phyloP scores from a whole-genome alignment of 2,329 filamentous ascomycete species.

The Chrysoporthe austroafricana region DNA sequence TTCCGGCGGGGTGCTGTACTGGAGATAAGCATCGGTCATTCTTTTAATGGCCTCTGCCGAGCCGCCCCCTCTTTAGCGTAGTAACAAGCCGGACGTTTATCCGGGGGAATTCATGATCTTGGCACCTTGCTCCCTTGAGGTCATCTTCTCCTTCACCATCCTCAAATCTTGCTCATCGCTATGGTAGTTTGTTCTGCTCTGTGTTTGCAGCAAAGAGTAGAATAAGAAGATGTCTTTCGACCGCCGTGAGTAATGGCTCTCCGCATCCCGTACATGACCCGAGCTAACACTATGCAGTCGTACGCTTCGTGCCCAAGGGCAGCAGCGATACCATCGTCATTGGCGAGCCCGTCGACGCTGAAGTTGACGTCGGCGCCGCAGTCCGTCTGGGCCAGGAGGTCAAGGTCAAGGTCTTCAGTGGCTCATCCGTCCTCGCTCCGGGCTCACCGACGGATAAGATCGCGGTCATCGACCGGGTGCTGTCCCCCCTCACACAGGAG shows the following conservation, averaged over 20 bases:
- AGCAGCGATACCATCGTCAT: constrained; percentile 21
- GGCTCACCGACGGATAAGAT: constrained; percentile 54
- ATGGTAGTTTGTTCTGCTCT: not conserved
- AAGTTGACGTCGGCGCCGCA: constrained; percentile 61
- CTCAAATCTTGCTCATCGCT: not conserved
- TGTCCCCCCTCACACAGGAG: constrained; percentile 52
- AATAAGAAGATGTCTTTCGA: constrained; percentile 23
- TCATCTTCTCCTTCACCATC: not conserved
- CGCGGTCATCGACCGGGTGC: constrained; percentile 50
- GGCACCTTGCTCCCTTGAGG: not conserved
- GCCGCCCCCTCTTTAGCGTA: not conserved
- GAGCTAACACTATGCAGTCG: constrained; percentile 16
- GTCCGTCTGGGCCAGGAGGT: constrained; percentile 61
- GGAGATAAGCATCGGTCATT: not conserved
- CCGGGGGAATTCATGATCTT: not conserved
- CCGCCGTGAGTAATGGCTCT: constrained; percentile 13
- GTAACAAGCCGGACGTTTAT: not conserved
- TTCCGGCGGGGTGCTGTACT: not conserved
- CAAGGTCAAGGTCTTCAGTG: constrained; percentile 59
- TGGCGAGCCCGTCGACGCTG: constrained; percentile 29
- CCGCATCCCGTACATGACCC: not conserved
- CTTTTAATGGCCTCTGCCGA: not conserved
- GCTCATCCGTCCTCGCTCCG: constrained; percentile 59
- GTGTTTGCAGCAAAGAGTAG: not conserved
- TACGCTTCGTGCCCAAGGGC: constrained; percentile 27